These are phyloP conservation scores for Populus trichocarpa DNA, from an alignment of 441 rosid species.

Conservation along the genomic window DNA sequence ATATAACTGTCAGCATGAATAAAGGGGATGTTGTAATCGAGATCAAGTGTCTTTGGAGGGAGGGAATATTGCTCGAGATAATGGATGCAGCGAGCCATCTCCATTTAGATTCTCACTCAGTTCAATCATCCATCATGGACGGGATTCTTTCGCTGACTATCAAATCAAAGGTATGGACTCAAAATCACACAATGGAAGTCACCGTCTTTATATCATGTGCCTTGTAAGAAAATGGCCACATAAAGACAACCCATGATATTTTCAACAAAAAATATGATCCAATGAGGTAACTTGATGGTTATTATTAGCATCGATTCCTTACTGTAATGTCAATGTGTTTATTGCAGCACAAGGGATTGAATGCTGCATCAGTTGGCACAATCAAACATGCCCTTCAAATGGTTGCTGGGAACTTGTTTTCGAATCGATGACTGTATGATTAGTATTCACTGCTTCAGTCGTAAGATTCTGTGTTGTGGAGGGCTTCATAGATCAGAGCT, in stretches of 20 bases:
- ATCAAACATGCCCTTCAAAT: constrained; percentile 57
- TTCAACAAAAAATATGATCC: no score
- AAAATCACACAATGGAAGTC: background rate
- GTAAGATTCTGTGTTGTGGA: constrained; percentile 12
- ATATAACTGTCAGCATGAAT: constrained; percentile 39
- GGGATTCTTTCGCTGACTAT: constrained; percentile 66
- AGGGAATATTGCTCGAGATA: constrained; percentile 75
- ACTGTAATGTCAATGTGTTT: background rate
- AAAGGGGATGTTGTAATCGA: constrained; percentile 60
- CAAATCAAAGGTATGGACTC: constrained; percentile 63
- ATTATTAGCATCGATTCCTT: background rate
- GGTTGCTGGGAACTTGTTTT: constrained; percentile 34
- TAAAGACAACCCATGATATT: background rate
- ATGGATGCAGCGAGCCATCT: constrained; percentile 64
- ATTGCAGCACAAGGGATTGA: constrained; percentile 59
- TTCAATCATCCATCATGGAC: constrained; percentile 61
- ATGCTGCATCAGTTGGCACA: constrained; percentile 33
- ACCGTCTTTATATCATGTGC: background rate
- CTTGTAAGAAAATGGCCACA: background rate
- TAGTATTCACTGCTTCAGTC: constrained; percentile 14
- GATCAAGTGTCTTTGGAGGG: constrained; percentile 74
- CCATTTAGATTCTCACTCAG: constrained; percentile 68
- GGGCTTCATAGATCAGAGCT: constrained; percentile 11
- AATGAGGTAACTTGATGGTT: background rate
- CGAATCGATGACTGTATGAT: background rate